phyloP scores from a whole-genome alignment of 1,284 basidiomycete species.

The Ustilago sp. region DNA sequence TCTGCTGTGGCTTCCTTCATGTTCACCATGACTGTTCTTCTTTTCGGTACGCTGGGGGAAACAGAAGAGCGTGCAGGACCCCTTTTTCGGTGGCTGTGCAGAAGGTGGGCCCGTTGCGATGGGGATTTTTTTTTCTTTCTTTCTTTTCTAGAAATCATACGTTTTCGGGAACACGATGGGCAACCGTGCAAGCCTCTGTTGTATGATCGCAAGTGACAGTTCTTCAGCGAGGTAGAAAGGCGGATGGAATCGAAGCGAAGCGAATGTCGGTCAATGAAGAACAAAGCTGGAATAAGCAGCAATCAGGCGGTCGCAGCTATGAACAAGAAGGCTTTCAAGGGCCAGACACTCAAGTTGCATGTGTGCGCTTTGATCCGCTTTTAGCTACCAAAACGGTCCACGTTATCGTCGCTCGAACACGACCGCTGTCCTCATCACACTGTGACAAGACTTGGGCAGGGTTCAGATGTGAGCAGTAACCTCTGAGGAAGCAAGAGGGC shows the following conservation, averaged over 20 bases:
- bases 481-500: too few species aligned
- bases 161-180: neutral
- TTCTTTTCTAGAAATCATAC: slow-evolving; percentile 2
- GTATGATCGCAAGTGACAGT: neutral
- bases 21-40: neutral
- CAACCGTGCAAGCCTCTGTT: neutral
- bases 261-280: slow-evolving; percentile 1
- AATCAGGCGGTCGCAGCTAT: neutral
- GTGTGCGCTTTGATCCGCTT: too few species aligned
- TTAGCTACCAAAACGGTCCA: too few species aligned
- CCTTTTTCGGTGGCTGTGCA: slow-evolving; percentile 5
- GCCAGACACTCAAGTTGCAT: too few species aligned
- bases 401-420: too few species aligned
- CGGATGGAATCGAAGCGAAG: neutral
- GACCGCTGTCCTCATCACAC: too few species aligned
- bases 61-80: neutral
- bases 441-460: too few species aligned
- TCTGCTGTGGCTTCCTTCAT: neutral
- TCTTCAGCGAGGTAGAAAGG: neutral
- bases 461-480: too few species aligned
- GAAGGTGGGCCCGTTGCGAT: neutral
- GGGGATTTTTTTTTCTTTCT: neutral
- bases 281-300: neutral
- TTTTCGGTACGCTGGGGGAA: neutral
- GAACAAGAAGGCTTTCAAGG: neutral